A percentile compares a stretch with the other conserved stretches of the same genome.
phyloP scores from a whole-genome alignment of 768 basidiomycete species.

The Suillus paluster region DNA sequence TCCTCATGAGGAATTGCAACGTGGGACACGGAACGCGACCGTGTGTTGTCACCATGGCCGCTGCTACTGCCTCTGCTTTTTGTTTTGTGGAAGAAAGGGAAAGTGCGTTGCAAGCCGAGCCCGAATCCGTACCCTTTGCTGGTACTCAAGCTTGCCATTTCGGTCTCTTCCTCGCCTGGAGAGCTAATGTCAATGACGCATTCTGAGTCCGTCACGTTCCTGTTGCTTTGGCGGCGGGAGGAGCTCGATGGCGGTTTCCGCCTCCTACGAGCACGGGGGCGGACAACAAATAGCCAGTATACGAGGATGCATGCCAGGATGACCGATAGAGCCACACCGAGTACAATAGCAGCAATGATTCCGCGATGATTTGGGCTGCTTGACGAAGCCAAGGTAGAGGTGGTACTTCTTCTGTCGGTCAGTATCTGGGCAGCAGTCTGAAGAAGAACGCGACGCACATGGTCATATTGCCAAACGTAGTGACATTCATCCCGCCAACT shows the following conservation, averaged over 20 bases:
- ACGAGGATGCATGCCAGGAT: slow-evolving; percentile 45
- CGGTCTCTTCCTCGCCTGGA: slow-evolving; percentile 27
- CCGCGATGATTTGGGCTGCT: slow-evolving; percentile 46
- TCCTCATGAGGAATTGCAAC: slow-evolving; percentile 25
- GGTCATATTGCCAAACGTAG: slow-evolving; percentile 38
- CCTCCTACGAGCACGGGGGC: slow-evolving; percentile 46
- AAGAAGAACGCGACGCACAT: slow-evolving; percentile 29
- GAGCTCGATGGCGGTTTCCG: slow-evolving; percentile 13
- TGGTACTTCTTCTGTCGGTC: slow-evolving; percentile 20
- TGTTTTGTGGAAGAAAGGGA: slow-evolving; percentile 30
- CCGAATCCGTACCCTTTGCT: slow-evolving; percentile 40
- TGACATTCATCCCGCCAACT: slow-evolving; percentile 55
- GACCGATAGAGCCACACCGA: slow-evolving; percentile 59
- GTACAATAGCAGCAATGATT: slow-evolving; percentile 67
- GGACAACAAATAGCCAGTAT: slow-evolving; percentile 50
- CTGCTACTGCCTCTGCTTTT: slow-evolving; percentile 26
- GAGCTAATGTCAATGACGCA: slow-evolving; percentile 11
- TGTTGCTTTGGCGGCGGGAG: background rate
- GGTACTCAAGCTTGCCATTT: slow-evolving; percentile 32
- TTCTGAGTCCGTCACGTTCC: slow-evolving; percentile 16
- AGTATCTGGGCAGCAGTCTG: background rate
- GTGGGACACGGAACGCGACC: slow-evolving; percentile 21
- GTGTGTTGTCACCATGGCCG: slow-evolving; percentile 13
- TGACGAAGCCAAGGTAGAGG: slow-evolving; percentile 18
- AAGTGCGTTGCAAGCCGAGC: slow-evolving; percentile 33